Evolutionary conservation across 1,284 basidiomycete species (phyloP).

Genomic region (Somion occarium): DNA sequence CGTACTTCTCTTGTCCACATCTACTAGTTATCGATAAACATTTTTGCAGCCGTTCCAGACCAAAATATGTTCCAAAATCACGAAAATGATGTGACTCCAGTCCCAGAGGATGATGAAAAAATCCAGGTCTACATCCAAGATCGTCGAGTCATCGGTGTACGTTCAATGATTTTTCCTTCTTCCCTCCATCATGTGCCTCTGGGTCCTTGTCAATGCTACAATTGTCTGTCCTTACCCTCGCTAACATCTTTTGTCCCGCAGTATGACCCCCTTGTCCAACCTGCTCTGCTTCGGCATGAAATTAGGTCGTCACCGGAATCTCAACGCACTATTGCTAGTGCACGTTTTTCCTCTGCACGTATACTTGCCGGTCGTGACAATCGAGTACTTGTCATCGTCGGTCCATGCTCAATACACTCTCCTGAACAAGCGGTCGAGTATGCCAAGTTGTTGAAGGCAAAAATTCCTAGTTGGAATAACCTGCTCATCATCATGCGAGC

Average conservation of each 20-base stretch:
- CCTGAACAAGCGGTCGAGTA: constrained; percentile 89
- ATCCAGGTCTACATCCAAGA: constrained; percentile 72
- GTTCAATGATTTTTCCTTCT: constrained; percentile 8
- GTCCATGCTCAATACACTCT: constrained; percentile 96
- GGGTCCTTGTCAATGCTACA: too few relatives aligned
- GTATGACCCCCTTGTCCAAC: constrained; percentile 94
- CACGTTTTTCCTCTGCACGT: constrained; percentile 74
- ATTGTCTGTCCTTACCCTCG: too few relatives aligned
- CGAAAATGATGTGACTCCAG: constrained; percentile 41
- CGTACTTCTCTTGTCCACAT: not conserved
- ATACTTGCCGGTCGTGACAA: constrained; percentile 83
- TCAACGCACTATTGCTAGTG: constrained; percentile 68
- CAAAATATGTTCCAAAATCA: not conserved
- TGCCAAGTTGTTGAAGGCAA: constrained; percentile 69
- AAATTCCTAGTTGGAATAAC: constrained; percentile 69
- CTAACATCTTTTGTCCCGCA: too few relatives aligned
- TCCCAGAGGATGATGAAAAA: constrained; percentile 57
- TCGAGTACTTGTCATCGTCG: constrained; percentile 85
- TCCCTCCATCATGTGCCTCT: not conserved
- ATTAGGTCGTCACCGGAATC: constrained; percentile 58
- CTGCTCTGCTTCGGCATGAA: constrained; percentile 84
- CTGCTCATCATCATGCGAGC: constrained; percentile 93
- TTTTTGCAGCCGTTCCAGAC: constrained; percentile 16
- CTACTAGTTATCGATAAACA: not conserved
- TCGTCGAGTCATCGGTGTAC: constrained; percentile 68